phyloP scores from a whole-genome alignment of 2,329 filamentous ascomycete species.

The Fusarium transvaalense region DNA sequence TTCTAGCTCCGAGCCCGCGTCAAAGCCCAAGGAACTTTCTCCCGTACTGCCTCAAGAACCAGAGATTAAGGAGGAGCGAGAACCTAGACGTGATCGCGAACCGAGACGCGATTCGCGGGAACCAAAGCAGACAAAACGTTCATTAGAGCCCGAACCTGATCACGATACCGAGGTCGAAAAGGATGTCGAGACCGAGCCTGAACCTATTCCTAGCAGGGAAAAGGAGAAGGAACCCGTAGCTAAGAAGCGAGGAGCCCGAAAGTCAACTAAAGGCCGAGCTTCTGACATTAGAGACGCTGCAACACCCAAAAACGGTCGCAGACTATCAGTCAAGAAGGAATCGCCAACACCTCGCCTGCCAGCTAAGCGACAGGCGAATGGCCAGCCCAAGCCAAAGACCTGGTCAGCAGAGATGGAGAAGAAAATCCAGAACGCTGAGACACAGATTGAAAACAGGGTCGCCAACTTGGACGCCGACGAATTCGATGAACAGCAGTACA shows the following conservation, averaged over 20 bases:
- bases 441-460: constrained; percentile 62
- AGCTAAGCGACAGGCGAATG: constrained; percentile 71
- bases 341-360: constrained; percentile 62
- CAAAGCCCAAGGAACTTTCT: constrained; percentile 64
- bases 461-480: constrained; percentile 59
- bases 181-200: constrained; percentile 54
- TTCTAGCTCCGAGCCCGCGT: constrained; percentile 78
- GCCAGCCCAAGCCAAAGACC: constrained; percentile 73
- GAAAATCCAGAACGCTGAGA: constrained; percentile 56
- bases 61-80: constrained; percentile 35
- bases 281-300: constrained; percentile 65
- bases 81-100: constrained; percentile 34
- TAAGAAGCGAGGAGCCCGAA: constrained; percentile 52
- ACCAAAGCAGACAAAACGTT: constrained; percentile 49
- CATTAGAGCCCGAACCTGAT: constrained; percentile 45
- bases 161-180: constrained; percentile 53
- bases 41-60: constrained; percentile 52
- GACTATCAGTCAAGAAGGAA: constrained; percentile 64
- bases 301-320: constrained; percentile 62
- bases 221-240: constrained; percentile 47
- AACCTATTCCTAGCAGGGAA: constrained; percentile 46
- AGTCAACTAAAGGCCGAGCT: constrained; percentile 63
- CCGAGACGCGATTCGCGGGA: constrained; percentile 39
- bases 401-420: constrained; percentile 66
- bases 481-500: constrained; percentile 61